Base-by-base conservation (phyloP, 768 basidiomycete species). In the Lactarius quietus region DNA sequence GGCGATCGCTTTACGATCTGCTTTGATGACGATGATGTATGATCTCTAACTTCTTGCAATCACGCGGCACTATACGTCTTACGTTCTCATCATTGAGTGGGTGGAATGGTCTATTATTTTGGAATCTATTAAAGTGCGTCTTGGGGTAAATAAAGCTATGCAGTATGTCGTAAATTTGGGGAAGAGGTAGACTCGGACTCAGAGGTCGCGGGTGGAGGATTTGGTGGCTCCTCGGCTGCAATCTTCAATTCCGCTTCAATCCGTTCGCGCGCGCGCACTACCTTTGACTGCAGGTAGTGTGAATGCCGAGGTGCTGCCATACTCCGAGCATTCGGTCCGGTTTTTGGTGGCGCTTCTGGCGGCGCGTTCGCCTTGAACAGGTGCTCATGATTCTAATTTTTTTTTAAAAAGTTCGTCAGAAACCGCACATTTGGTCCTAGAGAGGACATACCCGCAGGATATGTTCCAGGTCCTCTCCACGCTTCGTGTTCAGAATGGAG, bases 251-350 rank as follows among this genome's bases (percentile, higher is more conserved):
- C 96, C 0, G 95, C 95, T 74, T 97, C 91, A 83, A 98, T 87
- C 77, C 97, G 86, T 78, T 98, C 95, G 61, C 87, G 84, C 23
- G 97, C 96, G 48, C 97, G 86, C 54, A 93, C 85, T n/a, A 99
- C 93, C 78, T 99, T 99, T 36, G 93, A 95, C 74, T 96, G 95
- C 14, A 98, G 81, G 76, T 98, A 98, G 76, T 95, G 92, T 39
- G 93, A 95, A 73, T 93, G 81, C 43, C 77, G 71, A 26, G 81
- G 81, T 31, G 75, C 78, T 28, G 77, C 69, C 6, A 77, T 73
- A 28, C 76, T 77, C 73, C 80, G 84, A 41, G 82, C 78, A 17
- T 81, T 71, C 45, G 81, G 64, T 64, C 81, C 79, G 6, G 70
- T 62, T 56, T 74, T 74, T 38, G 74, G 72, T 15, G 85, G 79